Evolutionary conservation across 2,329 filamentous ascomycete genomes (phyloP), one percentile per base, ranked within the genome.

Genomic region (Tolypocladium cylindrosporum): DNA sequence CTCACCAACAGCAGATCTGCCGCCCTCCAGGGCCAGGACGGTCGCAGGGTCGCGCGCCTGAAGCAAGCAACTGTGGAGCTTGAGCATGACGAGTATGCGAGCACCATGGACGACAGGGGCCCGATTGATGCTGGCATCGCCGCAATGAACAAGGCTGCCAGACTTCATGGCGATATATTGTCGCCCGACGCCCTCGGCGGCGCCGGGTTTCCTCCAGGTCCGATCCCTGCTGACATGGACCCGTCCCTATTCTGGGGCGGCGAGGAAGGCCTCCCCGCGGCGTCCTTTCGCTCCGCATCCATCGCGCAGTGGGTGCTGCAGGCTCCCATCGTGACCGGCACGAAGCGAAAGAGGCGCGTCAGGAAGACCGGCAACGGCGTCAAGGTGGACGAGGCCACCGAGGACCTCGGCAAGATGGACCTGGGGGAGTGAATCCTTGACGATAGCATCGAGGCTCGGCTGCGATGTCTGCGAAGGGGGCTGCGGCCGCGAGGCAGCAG

Each of bases 251-350:
- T 21, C 43, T 87, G 84, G 84, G 79, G 82, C 6, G 78, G 83
- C 58, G 85, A 88, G 56, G 83, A 87, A 60, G 82, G 80, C 0
- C 89, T 88, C 68, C 83, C 84, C 2, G 84, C 90, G 61, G 78
- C 81, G 21, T 89, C 87, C 1, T 86, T 89, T 61, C 79, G 89
- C 27, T 88, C 89, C 0, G 79, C 84, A 54, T 81, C 82, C 21
- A 83, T 93, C 59, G 81, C 85, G 0, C 74, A 82, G 48, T 94
- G 90, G 89, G 81, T 93, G 27, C 73, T 74, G 54, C 79, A 86
- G 59, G 84, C 82, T 1, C 83, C 81, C 7, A 60, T 68, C 0
- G 71, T 73, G n/a, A 62, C 68, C 27, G 69, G 70, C 31, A 63
- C 67, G 27, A 75, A 69, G 64, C 74, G 73, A 61, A 79, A 73